Percentiles rank a stretch among this genome's conserved stretches.
Conservation (phyloP, 2,329 filamentous ascomycete species). For the Penicillium sp. region DNA sequence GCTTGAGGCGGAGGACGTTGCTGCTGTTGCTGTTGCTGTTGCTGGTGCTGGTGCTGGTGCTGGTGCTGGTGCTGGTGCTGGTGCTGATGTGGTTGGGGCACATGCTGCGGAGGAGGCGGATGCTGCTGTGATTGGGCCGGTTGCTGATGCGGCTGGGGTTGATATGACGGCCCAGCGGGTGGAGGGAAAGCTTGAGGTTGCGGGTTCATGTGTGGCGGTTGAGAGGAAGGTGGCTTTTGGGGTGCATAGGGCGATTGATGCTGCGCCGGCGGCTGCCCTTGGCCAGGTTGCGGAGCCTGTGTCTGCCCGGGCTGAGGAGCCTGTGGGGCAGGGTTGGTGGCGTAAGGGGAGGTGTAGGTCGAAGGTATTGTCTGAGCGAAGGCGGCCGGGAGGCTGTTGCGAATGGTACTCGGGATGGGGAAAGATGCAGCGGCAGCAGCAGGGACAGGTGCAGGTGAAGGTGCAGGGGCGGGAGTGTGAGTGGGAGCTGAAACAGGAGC, state of each 20-base stretch:
- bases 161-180: constrained; percentile 14
- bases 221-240: constrained; percentile 19
- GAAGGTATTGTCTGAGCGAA: constrained; percentile 38
- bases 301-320: constrained; percentile 32
- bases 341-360: constrained; percentile 44
- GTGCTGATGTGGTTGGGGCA: constrained; percentile 14
- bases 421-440: constrained; percentile 29
- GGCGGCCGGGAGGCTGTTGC: constrained; percentile 40
- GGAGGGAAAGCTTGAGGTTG: constrained; percentile 21
- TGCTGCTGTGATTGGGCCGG: constrained; percentile 22
- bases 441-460: constrained; percentile 16
- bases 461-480: constrained; percentile 10
- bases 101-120: constrained; percentile 18
- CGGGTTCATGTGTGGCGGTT: constrained; percentile 21
- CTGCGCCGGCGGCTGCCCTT: constrained; percentile 17
- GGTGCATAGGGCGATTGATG: constrained; percentile 26
- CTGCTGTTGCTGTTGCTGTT: constrained; percentile 17
- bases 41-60: too few species aligned
- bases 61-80: constrained; percentile 14
- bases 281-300: constrained; percentile 25
- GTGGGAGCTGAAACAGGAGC: constrained; percentile 17
- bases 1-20: constrained; percentile 2
- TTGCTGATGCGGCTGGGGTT: constrained; percentile 13
- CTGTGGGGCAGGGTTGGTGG: constrained; percentile 37
- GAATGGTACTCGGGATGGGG: constrained; percentile 37